Conservation (phyloP, 768 basidiomycete genomes). For the Hypsizygus marmoreus region DNA sequence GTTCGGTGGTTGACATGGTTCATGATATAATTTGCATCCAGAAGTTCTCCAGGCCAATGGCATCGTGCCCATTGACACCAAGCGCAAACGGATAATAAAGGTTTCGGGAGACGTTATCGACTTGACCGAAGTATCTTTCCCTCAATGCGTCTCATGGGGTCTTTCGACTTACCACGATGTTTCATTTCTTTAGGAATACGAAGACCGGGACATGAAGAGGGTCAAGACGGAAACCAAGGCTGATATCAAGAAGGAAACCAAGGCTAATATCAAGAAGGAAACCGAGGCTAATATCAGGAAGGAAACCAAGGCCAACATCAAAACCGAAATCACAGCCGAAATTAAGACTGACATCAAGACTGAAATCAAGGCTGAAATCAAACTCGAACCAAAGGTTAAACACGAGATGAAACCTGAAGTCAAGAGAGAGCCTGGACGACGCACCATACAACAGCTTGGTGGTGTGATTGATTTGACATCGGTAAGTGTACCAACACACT, state of each 20-base stretch:
- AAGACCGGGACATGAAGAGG: slow-evolving; percentile 5
- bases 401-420: neutral
- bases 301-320: neutral
- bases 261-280: neutral
- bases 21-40: neutral
- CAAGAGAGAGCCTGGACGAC: neutral
- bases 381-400: neutral
- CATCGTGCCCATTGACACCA: neutral
- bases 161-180: too few relatives aligned
- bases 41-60: slow-evolving; percentile 8
- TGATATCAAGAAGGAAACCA: neutral
- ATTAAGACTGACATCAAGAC: neutral
- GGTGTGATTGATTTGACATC: neutral
- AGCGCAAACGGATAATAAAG: neutral
- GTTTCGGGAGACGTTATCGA: too few relatives aligned
- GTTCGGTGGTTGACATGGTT: too few relatives aligned
- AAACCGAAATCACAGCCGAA: neutral
- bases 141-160: too few relatives aligned
- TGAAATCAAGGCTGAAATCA: neutral
- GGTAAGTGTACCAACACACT: neutral
- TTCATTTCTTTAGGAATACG: too few relatives aligned
- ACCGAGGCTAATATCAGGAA: neutral
- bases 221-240: neutral
- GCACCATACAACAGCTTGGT: neutral
- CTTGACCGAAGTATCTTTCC: too few relatives aligned